phyloP scores from a whole-genome alignment of 192 early-diverging fungal species.

The Podila epicladia region DNA sequence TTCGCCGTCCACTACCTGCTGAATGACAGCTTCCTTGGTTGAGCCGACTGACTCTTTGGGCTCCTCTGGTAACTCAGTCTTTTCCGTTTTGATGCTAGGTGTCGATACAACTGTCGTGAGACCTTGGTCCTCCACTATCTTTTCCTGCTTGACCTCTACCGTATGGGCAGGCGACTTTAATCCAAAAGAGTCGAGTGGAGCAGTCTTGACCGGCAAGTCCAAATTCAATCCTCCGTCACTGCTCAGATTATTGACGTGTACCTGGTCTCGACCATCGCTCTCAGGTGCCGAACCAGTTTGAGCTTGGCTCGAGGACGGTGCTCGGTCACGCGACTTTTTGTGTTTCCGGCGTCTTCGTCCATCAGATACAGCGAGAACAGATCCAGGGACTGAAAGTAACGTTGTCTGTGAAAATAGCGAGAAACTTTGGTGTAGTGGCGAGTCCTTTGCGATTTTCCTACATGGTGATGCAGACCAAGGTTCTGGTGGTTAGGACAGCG shows the following conservation, averaged over 20 bases:
- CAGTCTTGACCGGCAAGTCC: too few relatives aligned
- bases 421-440: background rate
- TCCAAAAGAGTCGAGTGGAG: too few relatives aligned
- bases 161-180: too few relatives aligned
- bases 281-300: background rate
- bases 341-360: background rate
- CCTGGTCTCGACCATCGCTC: too few relatives aligned
- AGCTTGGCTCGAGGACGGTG: background rate
- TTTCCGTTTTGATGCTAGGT: too few relatives aligned
- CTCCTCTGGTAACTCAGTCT: background rate
- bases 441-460: constrained; percentile 1
- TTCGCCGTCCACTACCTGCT: background rate
- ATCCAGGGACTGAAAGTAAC: background rate
- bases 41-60: background rate
- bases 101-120: too few relatives aligned
- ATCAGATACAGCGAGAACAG: background rate
- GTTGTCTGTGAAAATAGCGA: background rate
- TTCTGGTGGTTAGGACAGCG: too few relatives aligned
- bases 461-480: background rate
- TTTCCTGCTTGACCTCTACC: too few relatives aligned
- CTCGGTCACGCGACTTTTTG: too few relatives aligned
- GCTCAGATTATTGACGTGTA: too few relatives aligned
- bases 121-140: too few relatives aligned
- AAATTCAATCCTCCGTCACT: too few relatives aligned
- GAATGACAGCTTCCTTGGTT: background rate